Conservation (phyloP, 495 filamentous ascomycete species). For the Xeromyces bisporus region DNA sequence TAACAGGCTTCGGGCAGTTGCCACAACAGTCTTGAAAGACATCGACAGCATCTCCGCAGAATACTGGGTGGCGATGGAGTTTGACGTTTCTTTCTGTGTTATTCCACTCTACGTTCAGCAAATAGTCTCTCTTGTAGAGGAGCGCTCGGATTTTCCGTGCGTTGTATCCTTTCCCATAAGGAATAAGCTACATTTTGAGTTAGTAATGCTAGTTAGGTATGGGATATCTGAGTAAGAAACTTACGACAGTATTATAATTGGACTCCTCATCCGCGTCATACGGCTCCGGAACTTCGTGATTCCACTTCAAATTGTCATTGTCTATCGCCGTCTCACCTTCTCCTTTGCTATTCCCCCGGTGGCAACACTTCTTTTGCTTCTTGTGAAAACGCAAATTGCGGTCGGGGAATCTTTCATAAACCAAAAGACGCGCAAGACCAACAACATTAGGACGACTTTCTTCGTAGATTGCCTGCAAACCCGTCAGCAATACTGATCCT, state of each 20-base stretch:
- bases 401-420: conserved; percentile 60
- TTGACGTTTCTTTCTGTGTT: conserved; percentile 52
- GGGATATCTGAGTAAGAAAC: conserved; percentile 1
- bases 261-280: conserved; percentile 54
- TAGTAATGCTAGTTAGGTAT: not conserved
- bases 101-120: conserved; percentile 84
- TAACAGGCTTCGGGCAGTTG: conserved; percentile 49
- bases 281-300: conserved; percentile 73
- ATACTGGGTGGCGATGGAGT: conserved; percentile 66
- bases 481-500: not conserved
- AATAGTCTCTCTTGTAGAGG: conserved; percentile 58
- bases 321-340: too few relatives aligned
- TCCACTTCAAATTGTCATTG: too few relatives aligned
- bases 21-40: conserved; percentile 68
- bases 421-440: conserved; percentile 61
- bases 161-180: conserved; percentile 53
- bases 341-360: too few relatives aligned
- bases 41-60: conserved; percentile 47
- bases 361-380: conserved; percentile 50
- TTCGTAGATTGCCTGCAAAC: conserved; percentile 52
- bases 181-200: conserved; percentile 34
- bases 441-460: conserved; percentile 54
- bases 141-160: conserved; percentile 62
- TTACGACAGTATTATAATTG: conserved; percentile 54
- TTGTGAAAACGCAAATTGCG: conserved; percentile 49